These are phyloP conservation scores for Bocquillonia castaneifolia DNA, from an alignment of 441 rosid genomes.

Conservation along the genomic window DNA sequence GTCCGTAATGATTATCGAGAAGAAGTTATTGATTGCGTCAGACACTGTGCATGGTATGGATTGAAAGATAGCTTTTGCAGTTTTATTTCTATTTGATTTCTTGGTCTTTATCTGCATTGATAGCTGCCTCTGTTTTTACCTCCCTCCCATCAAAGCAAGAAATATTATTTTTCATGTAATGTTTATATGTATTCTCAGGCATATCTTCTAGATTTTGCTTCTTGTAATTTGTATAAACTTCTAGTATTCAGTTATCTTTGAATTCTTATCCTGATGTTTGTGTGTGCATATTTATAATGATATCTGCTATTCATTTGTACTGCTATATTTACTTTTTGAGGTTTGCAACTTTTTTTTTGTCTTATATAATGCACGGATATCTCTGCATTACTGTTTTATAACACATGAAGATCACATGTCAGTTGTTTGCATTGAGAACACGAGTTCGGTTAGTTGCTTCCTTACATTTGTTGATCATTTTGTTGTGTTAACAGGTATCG, in stretches of 20 bases:
- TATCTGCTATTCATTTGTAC: neutral
- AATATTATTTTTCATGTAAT: neutral
- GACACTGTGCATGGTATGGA: constrained; percentile 87
- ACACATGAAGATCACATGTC: neutral
- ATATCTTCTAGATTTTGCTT: neutral
- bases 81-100: constrained; percentile 1
- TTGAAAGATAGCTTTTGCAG: neutral
- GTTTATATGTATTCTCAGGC: neutral
- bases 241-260: neutral
- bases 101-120: neutral
- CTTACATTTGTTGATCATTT: constrained; percentile 22
- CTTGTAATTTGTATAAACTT: neutral
- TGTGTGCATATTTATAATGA: neutral
- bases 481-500: constrained; percentile 62
- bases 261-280: neutral
- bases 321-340: neutral
- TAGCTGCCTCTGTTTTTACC: neutral
- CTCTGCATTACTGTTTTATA: no score
- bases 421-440: neutral
- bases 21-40: constrained; percentile 78
- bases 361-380: no score
- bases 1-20: constrained; percentile 80
- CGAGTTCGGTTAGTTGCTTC: constrained; percentile 17
- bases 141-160: neutral
- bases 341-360: neutral